Evolutionary conservation across 2,329 filamentous ascomycete species (phyloP).

Genomic region (Venturiaceae sp.): DNA sequence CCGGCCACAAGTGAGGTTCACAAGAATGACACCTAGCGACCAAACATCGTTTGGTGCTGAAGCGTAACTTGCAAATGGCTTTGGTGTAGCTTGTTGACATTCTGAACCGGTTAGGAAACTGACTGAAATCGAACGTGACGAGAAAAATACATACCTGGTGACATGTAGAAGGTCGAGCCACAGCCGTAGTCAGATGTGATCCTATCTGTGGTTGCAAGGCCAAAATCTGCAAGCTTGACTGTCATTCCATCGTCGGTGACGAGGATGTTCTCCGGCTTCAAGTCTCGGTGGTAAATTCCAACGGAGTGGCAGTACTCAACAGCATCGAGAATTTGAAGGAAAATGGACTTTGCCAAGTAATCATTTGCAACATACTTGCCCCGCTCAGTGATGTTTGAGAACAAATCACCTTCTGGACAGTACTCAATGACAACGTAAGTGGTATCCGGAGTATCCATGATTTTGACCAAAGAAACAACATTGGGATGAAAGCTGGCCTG

Average conservation of each 20-base stretch:
- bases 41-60: conserved; percentile 95
- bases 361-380: conserved; percentile 92
- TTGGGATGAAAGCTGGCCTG: conserved; percentile 81
- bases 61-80: conserved; percentile 67
- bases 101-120: conserved; percentile 44
- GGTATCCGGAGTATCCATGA: conserved; percentile 84
- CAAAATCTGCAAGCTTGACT: conserved; percentile 95
- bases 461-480: conserved; percentile 87
- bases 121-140: conserved; percentile 5
- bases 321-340: conserved; percentile 92
- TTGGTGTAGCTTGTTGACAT: conserved; percentile 70
- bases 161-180: conserved; percentile 99
- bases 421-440: conserved; percentile 96
- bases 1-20: conserved; percentile 94
- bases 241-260: conserved; percentile 82
- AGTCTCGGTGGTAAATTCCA: conserved; percentile 92
- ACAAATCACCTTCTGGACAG: conserved; percentile 92
- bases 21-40: conserved; percentile 95
- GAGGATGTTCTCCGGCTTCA: conserved; percentile 97
- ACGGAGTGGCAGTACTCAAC: conserved; percentile 89
- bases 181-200: conserved; percentile 92
- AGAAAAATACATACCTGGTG: conserved; percentile 57
- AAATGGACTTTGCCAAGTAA: conserved; percentile 72
- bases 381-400: conserved; percentile 93
- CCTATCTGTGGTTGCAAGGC: conserved; percentile 76